Evolutionary conservation across 768 basidiomycete genomes (phyloP), one percentile per base, ranked within the genome.

Genomic region (Coprinopsis marcescibilis): DNA sequence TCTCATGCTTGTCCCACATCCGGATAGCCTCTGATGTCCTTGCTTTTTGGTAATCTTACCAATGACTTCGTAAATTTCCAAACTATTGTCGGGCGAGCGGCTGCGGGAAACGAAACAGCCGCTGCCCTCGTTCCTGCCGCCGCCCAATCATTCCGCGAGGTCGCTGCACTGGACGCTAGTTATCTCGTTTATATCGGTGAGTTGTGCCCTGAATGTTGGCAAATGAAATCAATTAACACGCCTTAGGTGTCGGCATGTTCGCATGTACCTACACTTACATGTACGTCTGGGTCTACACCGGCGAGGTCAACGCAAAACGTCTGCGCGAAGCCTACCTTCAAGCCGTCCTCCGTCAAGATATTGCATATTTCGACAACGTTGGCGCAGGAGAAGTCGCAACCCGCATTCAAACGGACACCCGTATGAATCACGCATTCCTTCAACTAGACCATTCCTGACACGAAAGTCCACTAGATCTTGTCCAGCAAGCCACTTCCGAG

Each of bases 381-480:
- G 92, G 94, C 27, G 85, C 93, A 3, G 94, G 94, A 49, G 94
- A 96, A 60, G 84, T 97, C 15, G 81, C 89, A 0, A 90, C 89
- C 4, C 77, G 89, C 35, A 91, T 92, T 47, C 81, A 85, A 59
- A 83, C 83, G 0, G 81, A 84, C 59, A 83, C 81, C 14, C 84
- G 81, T 81, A 55, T 54, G 76, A 64, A 6, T 27, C 29, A 8
- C 20, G 8, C 10, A 13, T 23, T 15, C 14, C 32, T 11, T 8
- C 10, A 15, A 21, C 13, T 6, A 15, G 8, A 34, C 7, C 20
- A 15, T 10, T 13, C 39, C 29, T 27, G 5, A 26, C 19, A 27
- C 14, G 13, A 5, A 29, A 4, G 6, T 26, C n/a, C 24, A 38
- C 27, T 43, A 83, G 81, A 90, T 66, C 60, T 91, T 25, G 78